Evolutionary conservation across 208 protist species (phyloP), one percentile per base, ranked within the genome.

Genomic region (Acanthamoeba royreba): DNA sequence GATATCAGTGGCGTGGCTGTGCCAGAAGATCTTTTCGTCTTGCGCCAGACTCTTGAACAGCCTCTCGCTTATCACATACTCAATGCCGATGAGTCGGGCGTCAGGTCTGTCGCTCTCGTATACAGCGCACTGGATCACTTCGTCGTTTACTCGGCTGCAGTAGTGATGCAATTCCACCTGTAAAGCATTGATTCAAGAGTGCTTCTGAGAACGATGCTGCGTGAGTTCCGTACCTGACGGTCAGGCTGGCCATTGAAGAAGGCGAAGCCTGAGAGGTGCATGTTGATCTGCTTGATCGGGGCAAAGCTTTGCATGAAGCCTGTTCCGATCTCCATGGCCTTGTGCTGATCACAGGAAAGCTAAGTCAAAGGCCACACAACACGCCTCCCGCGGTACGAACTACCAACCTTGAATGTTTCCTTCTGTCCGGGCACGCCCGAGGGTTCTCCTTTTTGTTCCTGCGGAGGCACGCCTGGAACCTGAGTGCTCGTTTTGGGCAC

Each of bases 201-300:
- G 22, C 8, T 40, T 13, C 15, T 13, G 22, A 28, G 33, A 74
- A 38, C 22, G 33, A 74, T 52, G 7, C 38, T 31, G n/a, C 8
- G n/a, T 17, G 58, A 28, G n/a, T 31, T 9, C 7, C 33, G n/a
- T 40, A 88, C 81, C 81, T 88, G 81, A 3, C 81, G 45, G 15
- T 88, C 81, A 0, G 47, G 81, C 28, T 88, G 45, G n/a, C 52
- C 81, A 31, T 66, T 63, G 28, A 43, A 55, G 81, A 88, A 88
- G 33, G 81, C 81, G 22, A 88, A 63, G 81, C 81, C 81, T 5
- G 47, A 88, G 46, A 88, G 81, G 81, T 88, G 81, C 81, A 88
- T 88, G 81, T 88, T 53, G 47, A 88, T 88, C 47, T 53, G 7
- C 31, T 88, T 88, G 52, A 88, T 45, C 19, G 81, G 81, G 11